Evolutionary conservation across 352 stramenopile species (phyloP).

Genomic region (Globisporangium yorkense): DNA sequence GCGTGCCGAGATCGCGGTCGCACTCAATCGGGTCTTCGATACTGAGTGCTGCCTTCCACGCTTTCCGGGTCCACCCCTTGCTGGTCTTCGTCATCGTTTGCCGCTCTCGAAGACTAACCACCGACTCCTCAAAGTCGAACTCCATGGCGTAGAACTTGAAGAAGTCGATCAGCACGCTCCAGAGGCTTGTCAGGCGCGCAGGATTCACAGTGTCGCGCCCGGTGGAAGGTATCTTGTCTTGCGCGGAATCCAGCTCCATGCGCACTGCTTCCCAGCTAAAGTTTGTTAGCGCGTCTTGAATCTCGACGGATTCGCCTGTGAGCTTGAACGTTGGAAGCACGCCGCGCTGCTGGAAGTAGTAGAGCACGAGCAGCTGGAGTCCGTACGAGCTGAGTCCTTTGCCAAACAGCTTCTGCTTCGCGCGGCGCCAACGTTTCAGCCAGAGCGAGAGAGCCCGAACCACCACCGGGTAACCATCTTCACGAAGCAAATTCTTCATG

Average conservation of each 20-base stretch:
- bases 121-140: slow-evolving; percentile 59
- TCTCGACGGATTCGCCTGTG: slow-evolving; percentile 16
- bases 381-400: slow-evolving; percentile 62
- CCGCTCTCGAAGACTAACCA: slow-evolving; percentile 49
- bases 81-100: slow-evolving; percentile 26
- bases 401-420: slow-evolving; percentile 25
- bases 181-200: slow-evolving; percentile 3
- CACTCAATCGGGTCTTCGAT: slow-evolving; percentile 81
- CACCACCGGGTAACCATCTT: background rate
- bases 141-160: slow-evolving; percentile 70
- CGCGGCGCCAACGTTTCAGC: slow-evolving; percentile 49
- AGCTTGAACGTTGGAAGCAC: slow-evolving; percentile 49
- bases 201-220: no score
- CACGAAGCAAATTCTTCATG: slow-evolving; percentile 25
- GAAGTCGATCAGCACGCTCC: slow-evolving; percentile 46
- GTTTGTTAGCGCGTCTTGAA: slow-evolving; percentile 10
- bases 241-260: slow-evolving; percentile 7
- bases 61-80: slow-evolving; percentile 43
- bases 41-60: slow-evolving; percentile 34
- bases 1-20: slow-evolving; percentile 54
- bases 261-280: slow-evolving; percentile 21
- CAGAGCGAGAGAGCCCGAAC: slow-evolving; percentile 19
- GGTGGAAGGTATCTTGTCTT: background rate
- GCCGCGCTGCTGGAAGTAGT: slow-evolving; percentile 53
- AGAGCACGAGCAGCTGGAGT: slow-evolving; percentile 55